Base-by-base conservation (phyloP, 257 asterid species). In the Penstemon eatonii region DNA sequence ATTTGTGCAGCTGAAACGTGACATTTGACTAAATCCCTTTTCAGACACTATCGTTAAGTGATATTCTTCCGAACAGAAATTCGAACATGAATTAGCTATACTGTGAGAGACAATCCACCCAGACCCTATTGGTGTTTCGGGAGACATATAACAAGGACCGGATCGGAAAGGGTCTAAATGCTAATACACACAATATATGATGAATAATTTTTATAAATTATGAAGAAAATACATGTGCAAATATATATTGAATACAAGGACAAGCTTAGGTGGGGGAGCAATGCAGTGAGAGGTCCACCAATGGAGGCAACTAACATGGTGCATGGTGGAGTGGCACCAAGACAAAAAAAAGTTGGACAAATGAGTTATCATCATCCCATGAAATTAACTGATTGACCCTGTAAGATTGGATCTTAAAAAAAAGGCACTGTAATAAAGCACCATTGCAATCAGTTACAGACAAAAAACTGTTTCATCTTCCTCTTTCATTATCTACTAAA, bases 261-360 rank as follows among this genome's bases (percentile, higher is more conserved):
- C 75, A 68, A 44, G 44, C 25, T 18, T 51, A 71, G 84, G 78
- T 71, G 75, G 78, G 76, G 64, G 65, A 13, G 13, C 6, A 43
- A 43, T 25, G 8, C 15, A 3, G 12, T 9, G 54, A 54, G 60
- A 61, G 74, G 53, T 59, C 67, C 62, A 60, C 38, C 55, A 37
- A 25, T 15, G 53, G 50, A 61, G 61, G 74, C 68, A 59, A 59
- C 68, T 70, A 53, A 70, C 68, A 71, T 61, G 69, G 72, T 69
- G 33, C 33, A 25, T 25, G 65, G 72, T 56, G 64, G 66, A 75
- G 42, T 69, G 79, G 76, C 57, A 49, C 75, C 61, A 60, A 64
- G 33, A 25, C 33, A 2, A 1, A 25, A 25, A 25, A 69, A 58
- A 50, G 58, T 64, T 62, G 79, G 71, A 58, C 72, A 75, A 69